Evolutionary conservation across 2,329 filamentous ascomycete genomes (phyloP).

Genomic region (Stemphylium beticola): DNA sequence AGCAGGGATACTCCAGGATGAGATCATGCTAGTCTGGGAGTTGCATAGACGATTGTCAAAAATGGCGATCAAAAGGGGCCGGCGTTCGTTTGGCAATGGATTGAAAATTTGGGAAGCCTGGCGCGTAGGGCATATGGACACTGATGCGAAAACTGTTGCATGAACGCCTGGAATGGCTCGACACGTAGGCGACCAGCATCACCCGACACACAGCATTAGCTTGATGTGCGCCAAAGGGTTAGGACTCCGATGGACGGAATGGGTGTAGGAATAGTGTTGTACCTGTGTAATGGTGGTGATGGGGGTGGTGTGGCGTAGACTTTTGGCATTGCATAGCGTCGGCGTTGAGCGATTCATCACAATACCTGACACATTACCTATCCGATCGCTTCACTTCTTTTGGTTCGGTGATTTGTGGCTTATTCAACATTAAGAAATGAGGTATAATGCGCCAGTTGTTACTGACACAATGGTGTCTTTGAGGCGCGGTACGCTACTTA

Average conservation of each 20-base stretch:
- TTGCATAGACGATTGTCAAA: conserved; percentile 9
- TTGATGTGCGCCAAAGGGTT: background rate
- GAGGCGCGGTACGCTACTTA: too few species aligned
- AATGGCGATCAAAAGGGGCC: conserved; percentile 14
- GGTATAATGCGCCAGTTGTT: too few species aligned
- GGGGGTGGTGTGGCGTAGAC: conserved; percentile 6
- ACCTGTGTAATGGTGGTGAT: conserved; percentile 7
- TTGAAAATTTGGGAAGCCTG: conserved; percentile 3
- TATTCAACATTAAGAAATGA: too few species aligned
- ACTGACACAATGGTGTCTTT: too few species aligned
- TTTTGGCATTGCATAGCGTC: conserved; percentile 39
- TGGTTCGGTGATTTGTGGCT: too few species aligned
- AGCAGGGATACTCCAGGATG: background rate
- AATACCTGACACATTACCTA: conserved; percentile 5
- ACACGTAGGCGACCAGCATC: conserved; percentile 20
- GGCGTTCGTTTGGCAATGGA: conserved; percentile 29
- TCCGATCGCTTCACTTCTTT: conserved; percentile 1
- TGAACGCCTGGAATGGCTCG: conserved; percentile 38
- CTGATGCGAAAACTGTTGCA: conserved; percentile 39
- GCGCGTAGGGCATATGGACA: conserved; percentile 23
- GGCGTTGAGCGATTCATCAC: conserved; percentile 29
- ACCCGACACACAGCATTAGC: conserved; percentile 14
- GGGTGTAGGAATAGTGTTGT: conserved; percentile 9
- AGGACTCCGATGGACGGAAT: conserved; percentile 5
- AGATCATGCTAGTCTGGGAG: conserved; percentile 4